phyloP scores from a whole-genome alignment of 495 filamentous ascomycete species.

The Diplogelasinospora grovesii region DNA sequence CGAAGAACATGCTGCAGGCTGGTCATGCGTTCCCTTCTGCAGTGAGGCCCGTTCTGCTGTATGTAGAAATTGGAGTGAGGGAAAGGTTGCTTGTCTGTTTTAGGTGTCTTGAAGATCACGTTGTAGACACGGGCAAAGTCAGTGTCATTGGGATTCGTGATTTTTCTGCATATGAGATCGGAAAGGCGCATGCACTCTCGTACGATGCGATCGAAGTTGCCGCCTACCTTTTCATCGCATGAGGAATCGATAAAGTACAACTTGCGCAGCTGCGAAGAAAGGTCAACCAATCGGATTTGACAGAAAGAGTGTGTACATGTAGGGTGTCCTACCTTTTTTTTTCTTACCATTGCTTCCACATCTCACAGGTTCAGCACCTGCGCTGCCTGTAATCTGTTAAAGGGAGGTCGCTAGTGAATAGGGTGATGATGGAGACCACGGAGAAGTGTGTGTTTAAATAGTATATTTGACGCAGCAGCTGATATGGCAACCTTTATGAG shows the following conservation, averaged over 20 bases:
- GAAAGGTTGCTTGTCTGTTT: not conserved
- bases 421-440: no score
- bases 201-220: not conserved
- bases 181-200: slow-evolving; percentile 2
- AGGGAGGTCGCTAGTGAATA: no score
- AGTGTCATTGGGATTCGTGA: slow-evolving; percentile 1
- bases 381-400: no score
- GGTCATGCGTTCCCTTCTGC: not conserved
- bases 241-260: slow-evolving; percentile 7
- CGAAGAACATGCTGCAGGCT: not conserved
- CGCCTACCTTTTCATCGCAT: not conserved
- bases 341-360: no score
- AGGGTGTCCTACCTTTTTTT: no score
- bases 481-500: no score
- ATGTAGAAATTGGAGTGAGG: not conserved
- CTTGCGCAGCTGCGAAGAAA: no score
- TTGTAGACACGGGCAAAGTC: slow-evolving; percentile 10
- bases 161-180: not conserved
- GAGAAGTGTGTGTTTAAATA: no score
- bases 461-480: no score
- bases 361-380: no score
- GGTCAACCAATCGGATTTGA: no score
- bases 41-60: not conserved
- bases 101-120: slow-evolving; percentile 4
- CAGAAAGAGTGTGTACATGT: no score